Evolutionary conservation across 352 stramenopile species (phyloP).

Genomic region (Globisporangium emineosum): DNA sequence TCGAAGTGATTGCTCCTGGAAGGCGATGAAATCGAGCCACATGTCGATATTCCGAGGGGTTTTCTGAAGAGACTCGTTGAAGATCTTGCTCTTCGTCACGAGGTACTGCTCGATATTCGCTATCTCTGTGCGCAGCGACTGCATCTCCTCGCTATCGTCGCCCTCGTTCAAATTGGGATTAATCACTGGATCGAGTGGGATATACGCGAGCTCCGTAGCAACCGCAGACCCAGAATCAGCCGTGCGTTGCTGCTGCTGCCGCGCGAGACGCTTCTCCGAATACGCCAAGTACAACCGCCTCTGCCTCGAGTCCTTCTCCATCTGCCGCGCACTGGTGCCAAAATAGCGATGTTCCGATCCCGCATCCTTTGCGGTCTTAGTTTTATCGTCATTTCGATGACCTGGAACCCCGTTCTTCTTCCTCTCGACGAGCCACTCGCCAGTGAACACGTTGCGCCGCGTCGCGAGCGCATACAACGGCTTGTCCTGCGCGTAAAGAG

Average conservation of each 20-base stretch:
- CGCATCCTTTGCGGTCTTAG: not conserved
- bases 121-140: slow-evolving; percentile 49
- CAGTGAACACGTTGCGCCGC: slow-evolving; percentile 40
- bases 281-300: slow-evolving; percentile 67
- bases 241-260: slow-evolving; percentile 6
- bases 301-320: slow-evolving; percentile 35
- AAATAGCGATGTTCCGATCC: slow-evolving; percentile 45
- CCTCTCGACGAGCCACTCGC: slow-evolving; percentile 34
- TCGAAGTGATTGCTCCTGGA: slow-evolving; percentile 60
- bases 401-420: not conserved
- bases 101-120: slow-evolving; percentile 68
- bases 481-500: slow-evolving; percentile 58
- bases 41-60: slow-evolving; percentile 38
- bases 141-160: not conserved
- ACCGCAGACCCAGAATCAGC: not conserved
- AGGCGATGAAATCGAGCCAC: slow-evolving; percentile 76
- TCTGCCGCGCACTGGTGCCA: slow-evolving; percentile 33
- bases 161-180: slow-evolving; percentile 7
- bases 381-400: not conserved
- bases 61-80: slow-evolving; percentile 37
- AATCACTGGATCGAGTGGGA: slow-evolving; percentile 57
- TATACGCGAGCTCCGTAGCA: slow-evolving; percentile 45
- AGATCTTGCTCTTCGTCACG: slow-evolving; percentile 45
- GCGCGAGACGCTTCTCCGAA: slow-evolving; percentile 48
- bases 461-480: slow-evolving; percentile 62